Evolutionary conservation across 1,139 yeast species (phyloP).

Genomic region (Yamadazyma taylorii): DNA sequence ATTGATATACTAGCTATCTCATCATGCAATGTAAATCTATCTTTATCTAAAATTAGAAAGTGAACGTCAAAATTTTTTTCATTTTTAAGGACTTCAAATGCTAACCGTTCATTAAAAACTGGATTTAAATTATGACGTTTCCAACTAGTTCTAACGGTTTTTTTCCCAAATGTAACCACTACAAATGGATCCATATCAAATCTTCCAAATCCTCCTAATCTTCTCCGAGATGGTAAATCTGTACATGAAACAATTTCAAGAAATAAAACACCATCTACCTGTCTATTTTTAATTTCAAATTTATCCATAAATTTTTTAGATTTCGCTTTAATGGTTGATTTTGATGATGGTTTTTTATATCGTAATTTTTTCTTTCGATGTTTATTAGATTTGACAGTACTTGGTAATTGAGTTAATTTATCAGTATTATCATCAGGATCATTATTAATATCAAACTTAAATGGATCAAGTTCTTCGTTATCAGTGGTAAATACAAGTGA

Average conservation of each 20-base stretch:
- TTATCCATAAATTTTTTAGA: slow-evolving; percentile 13
- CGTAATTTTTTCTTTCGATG: slow-evolving; percentile 9
- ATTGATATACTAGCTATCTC: slow-evolving; percentile 68
- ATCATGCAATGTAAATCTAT: slow-evolving; percentile 79
- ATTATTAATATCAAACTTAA: neutral
- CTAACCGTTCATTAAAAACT: slow-evolving; percentile 73
- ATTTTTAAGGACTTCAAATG: slow-evolving; percentile 71
- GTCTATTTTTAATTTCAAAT: slow-evolving; percentile 39
- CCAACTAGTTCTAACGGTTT: slow-evolving; percentile 85
- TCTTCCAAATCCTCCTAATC: slow-evolving; percentile 58
- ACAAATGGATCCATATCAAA: slow-evolving; percentile 98
- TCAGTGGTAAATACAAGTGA: neutral
- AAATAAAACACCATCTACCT: slow-evolving; percentile 70
- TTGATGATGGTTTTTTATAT: slow-evolving; percentile 3
- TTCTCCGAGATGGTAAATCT: slow-evolving; percentile 67
- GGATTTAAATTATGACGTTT: slow-evolving; percentile 84
- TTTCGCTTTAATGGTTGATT: slow-evolving; percentile 5
- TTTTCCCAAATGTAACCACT: slow-evolving; percentile 85
- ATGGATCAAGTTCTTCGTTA: neutral
- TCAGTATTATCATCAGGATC: slow-evolving; percentile 2
- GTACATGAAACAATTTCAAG: slow-evolving; percentile 72
- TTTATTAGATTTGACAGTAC: neutral
- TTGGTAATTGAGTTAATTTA: slow-evolving; percentile 7
- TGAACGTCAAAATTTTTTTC: slow-evolving; percentile 67
- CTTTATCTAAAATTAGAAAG: slow-evolving; percentile 80